A percentile compares a stretch with the other conserved stretches of the same genome.
phyloP scores from a whole-genome alignment of 805 yeast species.

The Isabelozyma heimii region DNA sequence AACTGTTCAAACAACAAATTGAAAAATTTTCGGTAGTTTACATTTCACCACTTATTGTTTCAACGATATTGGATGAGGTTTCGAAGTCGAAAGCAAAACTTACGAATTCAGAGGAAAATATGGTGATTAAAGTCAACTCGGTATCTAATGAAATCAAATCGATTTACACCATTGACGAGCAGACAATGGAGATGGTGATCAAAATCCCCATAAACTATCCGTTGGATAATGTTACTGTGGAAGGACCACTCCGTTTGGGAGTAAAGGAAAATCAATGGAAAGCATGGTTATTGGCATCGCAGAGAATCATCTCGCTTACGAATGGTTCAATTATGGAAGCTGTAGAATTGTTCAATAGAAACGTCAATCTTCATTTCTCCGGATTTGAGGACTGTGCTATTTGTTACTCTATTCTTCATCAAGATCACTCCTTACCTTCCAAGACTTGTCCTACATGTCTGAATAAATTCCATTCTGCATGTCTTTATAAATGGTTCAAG shows the following conservation, averaged over 20 bases:
- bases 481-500: slow-evolving; percentile 96
- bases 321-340: slow-evolving; percentile 72
- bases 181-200: slow-evolving; percentile 75
- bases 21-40: slow-evolving; percentile 60
- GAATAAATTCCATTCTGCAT: slow-evolving; percentile 93
- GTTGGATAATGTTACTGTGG: slow-evolving; percentile 66
- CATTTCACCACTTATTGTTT: slow-evolving; percentile 64
- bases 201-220: slow-evolving; percentile 77
- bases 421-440: slow-evolving; percentile 86
- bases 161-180: slow-evolving; percentile 79
- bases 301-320: slow-evolving; percentile 71
- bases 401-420: slow-evolving; percentile 89
- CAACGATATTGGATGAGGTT: slow-evolving; percentile 54
- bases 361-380: slow-evolving; percentile 80
- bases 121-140: slow-evolving; percentile 60
- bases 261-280: slow-evolving; percentile 92
- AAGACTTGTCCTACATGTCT: slow-evolving; percentile 87
- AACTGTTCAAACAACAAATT: slow-evolving; percentile 56
- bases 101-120: slow-evolving; percentile 37
- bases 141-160: slow-evolving; percentile 68
- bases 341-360: slow-evolving; percentile 63
- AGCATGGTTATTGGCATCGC: slow-evolving; percentile 92
- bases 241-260: slow-evolving; percentile 79
- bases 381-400: slow-evolving; percentile 97
- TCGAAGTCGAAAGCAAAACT: slow-evolving; percentile 36